phyloP scores from a whole-genome alignment of 257 asterid genomes.

The Coffea eugenioides region DNA sequence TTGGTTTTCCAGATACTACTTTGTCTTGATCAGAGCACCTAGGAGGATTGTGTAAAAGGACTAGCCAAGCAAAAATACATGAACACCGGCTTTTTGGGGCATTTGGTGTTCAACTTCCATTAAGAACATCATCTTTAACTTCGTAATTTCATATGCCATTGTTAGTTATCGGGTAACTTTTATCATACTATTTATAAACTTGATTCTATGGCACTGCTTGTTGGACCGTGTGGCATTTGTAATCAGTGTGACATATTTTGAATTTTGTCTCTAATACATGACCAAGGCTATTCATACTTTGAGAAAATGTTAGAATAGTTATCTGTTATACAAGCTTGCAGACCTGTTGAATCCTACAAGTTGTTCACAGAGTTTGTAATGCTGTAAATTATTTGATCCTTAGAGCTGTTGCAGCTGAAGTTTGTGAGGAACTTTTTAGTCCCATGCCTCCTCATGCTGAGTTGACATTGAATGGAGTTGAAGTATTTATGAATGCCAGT shows the following conservation, averaged over 20 bases:
- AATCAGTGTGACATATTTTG: background rate
- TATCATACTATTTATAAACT: background rate
- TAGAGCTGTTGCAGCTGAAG: constrained; percentile 98
- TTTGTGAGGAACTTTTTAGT: constrained; percentile 92
- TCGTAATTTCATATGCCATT: background rate
- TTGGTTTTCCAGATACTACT: background rate
- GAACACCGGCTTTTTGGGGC: too few relatives aligned
- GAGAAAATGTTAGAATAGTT: background rate
- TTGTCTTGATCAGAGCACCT: too few relatives aligned
- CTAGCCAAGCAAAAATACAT: background rate
- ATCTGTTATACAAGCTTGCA: background rate
- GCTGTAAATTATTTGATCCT: constrained; percentile 2
- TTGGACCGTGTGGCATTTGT: background rate
- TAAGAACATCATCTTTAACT: background rate
- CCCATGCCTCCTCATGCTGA: constrained; percentile 92
- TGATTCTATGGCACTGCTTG: background rate
- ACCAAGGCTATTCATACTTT: background rate
- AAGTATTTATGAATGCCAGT: constrained; percentile 94
- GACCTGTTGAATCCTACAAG: background rate
- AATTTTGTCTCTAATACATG: background rate
- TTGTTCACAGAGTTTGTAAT: background rate
- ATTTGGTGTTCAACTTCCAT: background rate
- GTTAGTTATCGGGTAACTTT: background rate
- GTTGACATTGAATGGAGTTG: constrained; percentile 92
- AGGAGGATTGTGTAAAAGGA: background rate